Conservation (phyloP, 352 stramenopile species). For the Phytophthora europaea region DNA sequence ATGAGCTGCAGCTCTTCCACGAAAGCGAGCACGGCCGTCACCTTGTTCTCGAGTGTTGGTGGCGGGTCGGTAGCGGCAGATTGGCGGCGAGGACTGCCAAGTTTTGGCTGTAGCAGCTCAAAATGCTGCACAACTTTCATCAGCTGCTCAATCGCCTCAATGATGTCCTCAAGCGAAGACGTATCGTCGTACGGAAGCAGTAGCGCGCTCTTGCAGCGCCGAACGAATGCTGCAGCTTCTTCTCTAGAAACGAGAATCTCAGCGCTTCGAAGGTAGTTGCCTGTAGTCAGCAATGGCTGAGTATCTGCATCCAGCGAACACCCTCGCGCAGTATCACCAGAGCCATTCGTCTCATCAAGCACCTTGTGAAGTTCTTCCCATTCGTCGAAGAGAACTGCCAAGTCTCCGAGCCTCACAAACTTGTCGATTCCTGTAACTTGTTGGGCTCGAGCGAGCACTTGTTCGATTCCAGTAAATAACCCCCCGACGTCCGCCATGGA, state of each 20-base stretch:
- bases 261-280: constrained; percentile 27
- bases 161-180: constrained; percentile 24
- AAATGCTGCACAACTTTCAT: constrained; percentile 58
- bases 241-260: constrained; percentile 38
- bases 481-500: constrained; percentile 29
- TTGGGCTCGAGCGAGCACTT: constrained; percentile 31
- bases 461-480: constrained; percentile 24
- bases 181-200: constrained; percentile 14
- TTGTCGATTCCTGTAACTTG: constrained; percentile 30
- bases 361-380: constrained; percentile 29
- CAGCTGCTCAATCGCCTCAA: constrained; percentile 48
- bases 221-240: constrained; percentile 31
- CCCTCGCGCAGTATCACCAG: neutral
- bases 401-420: constrained; percentile 27
- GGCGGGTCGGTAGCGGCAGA: constrained; percentile 5
- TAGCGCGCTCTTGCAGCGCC: constrained; percentile 34
- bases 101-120: constrained; percentile 44
- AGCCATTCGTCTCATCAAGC: constrained; percentile 6
- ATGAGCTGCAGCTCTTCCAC: constrained; percentile 69
- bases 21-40: constrained; percentile 55
- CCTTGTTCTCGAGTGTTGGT: constrained; percentile 45
- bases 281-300: neutral
- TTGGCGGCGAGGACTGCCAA: constrained; percentile 35
- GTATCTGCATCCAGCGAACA: neutral
- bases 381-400: constrained; percentile 35